Percentiles rank a stretch among this genome's conserved stretches.
phyloP scores from a whole-genome alignment of 257 asterid genomes.

The Scutellaria baicalensis region DNA sequence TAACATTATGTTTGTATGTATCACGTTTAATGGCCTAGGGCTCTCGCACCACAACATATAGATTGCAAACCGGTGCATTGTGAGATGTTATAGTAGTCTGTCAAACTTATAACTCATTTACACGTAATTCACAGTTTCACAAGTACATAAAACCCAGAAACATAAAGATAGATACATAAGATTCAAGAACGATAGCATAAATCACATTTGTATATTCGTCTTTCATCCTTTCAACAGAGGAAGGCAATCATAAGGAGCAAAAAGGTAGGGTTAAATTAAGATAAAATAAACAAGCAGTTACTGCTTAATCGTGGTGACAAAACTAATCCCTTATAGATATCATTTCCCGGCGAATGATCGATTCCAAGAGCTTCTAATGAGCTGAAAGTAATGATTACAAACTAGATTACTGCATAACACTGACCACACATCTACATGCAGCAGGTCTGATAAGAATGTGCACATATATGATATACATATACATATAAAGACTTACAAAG shows the following conservation, averaged over 20 bases:
- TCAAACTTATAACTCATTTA: background rate
- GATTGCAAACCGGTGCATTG: background rate
- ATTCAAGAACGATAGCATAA: background rate
- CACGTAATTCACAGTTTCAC: background rate
- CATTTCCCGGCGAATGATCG: background rate
- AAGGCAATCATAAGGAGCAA: background rate
- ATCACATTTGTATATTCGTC: background rate
- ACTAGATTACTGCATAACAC: background rate
- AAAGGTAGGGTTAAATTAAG: background rate
- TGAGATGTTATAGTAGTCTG: background rate
- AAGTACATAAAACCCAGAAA: background rate
- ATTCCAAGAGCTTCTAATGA: background rate
- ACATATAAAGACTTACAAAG: slow-evolving; percentile 39
- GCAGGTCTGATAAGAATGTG: background rate
- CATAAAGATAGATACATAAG: background rate
- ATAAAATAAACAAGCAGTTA: background rate
- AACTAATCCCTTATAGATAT: background rate
- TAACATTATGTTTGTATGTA: too few relatives aligned
- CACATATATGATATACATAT: background rate
- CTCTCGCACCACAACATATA: background rate
- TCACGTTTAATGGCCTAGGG: background rate
- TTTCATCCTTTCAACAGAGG: background rate
- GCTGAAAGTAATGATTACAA: background rate
- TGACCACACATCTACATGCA: background rate
- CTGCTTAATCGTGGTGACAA: background rate